Evolutionary conservation across 208 protist species (phyloP), one percentile per base, ranked within the genome.

Genomic region (Porcisia deanei): DNA sequence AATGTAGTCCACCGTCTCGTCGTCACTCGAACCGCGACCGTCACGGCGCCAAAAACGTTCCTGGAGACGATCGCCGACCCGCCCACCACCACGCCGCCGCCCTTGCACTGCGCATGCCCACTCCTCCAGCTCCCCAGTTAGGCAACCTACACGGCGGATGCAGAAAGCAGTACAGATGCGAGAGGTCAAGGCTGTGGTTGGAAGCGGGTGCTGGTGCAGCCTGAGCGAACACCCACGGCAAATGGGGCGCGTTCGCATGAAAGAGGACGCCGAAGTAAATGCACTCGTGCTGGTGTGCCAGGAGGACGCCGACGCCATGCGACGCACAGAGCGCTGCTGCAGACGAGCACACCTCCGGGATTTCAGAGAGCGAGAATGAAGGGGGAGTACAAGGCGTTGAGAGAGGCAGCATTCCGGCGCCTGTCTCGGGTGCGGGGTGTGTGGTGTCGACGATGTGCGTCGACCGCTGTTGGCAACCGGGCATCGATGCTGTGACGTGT

Each of bases 261-360:
- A 79, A 67, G 4, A 86, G 78, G 0, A 88, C 49, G 2, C 71
- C 71, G 57, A 89, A 91, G 67, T 72, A 89, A 1, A 80, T 43
- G 67, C 79, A 85, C 55, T 77, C 64, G 7, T 77, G 49, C 63
- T 61, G 58, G 54, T 82, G 71, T 6, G 86, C 58, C 0, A 91
- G 65, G 37, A 91, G 60, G 16, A 91, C 85, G 1, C 67, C 79
- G 3, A 91, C 82, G 41, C 77, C n/a, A 71, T 54, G 53, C 8
- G 45, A 73, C 47, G 18, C 53, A 37, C 25, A 71, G 43, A 49
- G 71, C 5, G 61, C 61, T 49, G 39, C 39, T 9, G 39, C 61
- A 2, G 61, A 34, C 18, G 18, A 47, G 61, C 20, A 37, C 22
- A 25, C 39, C 18, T 49, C 39, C 18, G 18, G 20, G 3, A 6